Conservation (phyloP, 2,329 filamentous ascomycete species). For the Rhynchosporium agropyri region DNA sequence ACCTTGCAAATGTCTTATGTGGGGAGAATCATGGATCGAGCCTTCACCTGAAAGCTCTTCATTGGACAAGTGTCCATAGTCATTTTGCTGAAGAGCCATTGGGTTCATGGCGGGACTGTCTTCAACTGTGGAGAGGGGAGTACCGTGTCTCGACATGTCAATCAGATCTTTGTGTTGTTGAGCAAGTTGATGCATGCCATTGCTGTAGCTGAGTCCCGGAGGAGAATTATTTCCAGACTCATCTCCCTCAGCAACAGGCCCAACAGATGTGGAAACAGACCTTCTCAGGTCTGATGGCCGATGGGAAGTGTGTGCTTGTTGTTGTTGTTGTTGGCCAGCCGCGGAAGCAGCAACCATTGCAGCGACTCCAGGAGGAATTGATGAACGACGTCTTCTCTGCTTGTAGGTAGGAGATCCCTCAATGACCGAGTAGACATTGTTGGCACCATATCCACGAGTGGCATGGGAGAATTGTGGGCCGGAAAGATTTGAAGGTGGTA, state of each 20-base stretch:
- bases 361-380: slow-evolving; percentile 78
- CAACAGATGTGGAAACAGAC: slow-evolving; percentile 86
- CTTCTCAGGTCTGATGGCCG: slow-evolving; percentile 87
- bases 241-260: slow-evolving; percentile 78
- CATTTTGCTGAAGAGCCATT: slow-evolving; percentile 70
- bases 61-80: slow-evolving; percentile 64
- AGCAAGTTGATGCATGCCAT: slow-evolving; percentile 64
- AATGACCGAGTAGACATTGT: slow-evolving; percentile 92
- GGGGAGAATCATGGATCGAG: slow-evolving; percentile 59
- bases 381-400: slow-evolving; percentile 90
- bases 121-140: slow-evolving; percentile 83
- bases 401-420: slow-evolving; percentile 99
- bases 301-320: slow-evolving; percentile 59
- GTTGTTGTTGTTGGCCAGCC: slow-evolving; percentile 54
- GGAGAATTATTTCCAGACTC: slow-evolving; percentile 80
- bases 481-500: slow-evolving; percentile 82
- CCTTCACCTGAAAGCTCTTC: slow-evolving; percentile 64
- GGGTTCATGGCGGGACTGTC: slow-evolving; percentile 77
- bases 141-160: slow-evolving; percentile 85
- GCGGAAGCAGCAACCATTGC: slow-evolving; percentile 67
- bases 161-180: slow-evolving; percentile 78
- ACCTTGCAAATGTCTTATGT: slow-evolving; percentile 71
- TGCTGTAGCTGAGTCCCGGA: slow-evolving; percentile 72
- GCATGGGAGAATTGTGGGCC: slow-evolving; percentile 78
- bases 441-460: slow-evolving; percentile 64